Base-by-base conservation (phyloP, 768 basidiomycete genomes). In the Mycena haematopus region DNA sequence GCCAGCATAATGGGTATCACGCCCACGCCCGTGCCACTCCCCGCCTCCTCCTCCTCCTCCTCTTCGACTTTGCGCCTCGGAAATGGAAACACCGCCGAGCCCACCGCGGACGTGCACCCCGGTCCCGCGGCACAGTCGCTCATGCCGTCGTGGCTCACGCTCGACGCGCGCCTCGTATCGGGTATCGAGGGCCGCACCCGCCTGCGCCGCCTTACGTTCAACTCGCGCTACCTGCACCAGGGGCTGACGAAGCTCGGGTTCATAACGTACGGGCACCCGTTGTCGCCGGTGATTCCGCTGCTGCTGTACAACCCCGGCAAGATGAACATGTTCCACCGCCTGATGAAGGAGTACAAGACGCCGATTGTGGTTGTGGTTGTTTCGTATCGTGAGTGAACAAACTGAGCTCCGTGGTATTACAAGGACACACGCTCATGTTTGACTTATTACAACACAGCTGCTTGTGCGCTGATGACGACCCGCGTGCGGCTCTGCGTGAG, bases 401-500 rank as follows among this genome's bases (percentile, higher is more conserved):
- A 11, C 13, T 38, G 36, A n/a, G n/a, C n/a, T n/a, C 36, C 3
- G 11, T 38, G 14, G 6, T 38, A 15, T 38, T 11, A 14, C 11
- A 38, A 14, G 6, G 5, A 42, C 10, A 17, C 14, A 38, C 40
- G 40, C 36, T 36, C 8, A 15, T 36, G 36, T n/a, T 33, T 33
- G 36, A 38, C 36, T 11, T 11, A 38, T 38, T 11, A 2, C 36
- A 38, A 17, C 17, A 14, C 24, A 50, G 49, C 90, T 8, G 95
- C 95, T 1, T 97, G 95, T 27, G 88, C 95, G 17, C 85, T 98
- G 42, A 87, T 95, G 64, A 93, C 93, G 11, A 85, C 87, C 46
- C 86, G 97, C 29, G 93, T 95, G 56, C 83, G 97, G 69, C 97
- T 99, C 82, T 99, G 97, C 72, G 83, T 98, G 17, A 94, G 92